Evolutionary conservation across 139 green algal species (phyloP).

Genomic region (Tetradesmus obliquus): DNA sequence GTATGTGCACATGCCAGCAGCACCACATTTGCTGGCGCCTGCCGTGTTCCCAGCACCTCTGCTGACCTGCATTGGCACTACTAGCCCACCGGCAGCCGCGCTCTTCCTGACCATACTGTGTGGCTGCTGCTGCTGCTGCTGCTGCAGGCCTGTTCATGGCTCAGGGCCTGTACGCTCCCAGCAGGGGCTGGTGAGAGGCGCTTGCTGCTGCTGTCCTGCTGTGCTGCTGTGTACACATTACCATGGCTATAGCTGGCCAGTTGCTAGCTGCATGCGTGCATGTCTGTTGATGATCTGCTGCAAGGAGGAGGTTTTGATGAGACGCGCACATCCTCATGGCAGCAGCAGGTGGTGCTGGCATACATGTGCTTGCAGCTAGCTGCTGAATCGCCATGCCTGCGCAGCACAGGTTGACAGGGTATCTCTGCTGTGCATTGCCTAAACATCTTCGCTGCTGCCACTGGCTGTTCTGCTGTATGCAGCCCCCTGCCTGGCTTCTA

Average conservation of each 20-base stretch:
- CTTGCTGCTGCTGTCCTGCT: neutral
- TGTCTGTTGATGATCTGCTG: no score
- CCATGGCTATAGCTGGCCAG: neutral
- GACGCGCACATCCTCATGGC: no score
- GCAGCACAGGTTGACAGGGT: neutral
- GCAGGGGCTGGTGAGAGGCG: neutral
- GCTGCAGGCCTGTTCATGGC: conserved; percentile 43
- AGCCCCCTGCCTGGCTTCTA: neutral
- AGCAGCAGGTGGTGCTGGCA: no score
- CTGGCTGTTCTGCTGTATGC: neutral
- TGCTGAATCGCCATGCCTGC: neutral
- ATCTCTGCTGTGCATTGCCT: neutral
- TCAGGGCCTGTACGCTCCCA: conserved; percentile 48
- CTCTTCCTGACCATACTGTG: no score
- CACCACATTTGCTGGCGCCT: no score
- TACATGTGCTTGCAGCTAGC: no score
- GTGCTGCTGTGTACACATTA: neutral
- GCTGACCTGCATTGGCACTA: neutral
- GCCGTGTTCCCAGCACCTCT: neutral
- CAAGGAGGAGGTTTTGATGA: no score
- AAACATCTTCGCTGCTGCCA: neutral
- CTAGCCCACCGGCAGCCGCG: no score
- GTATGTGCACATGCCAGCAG: no score
- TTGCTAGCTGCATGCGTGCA: neutral
- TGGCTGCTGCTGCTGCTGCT: neutral